Evolutionary conservation across 495 filamentous ascomycete genomes (phyloP), one percentile per base, ranked within the genome.

Genomic region (Penicillium robsamsonii): DNA sequence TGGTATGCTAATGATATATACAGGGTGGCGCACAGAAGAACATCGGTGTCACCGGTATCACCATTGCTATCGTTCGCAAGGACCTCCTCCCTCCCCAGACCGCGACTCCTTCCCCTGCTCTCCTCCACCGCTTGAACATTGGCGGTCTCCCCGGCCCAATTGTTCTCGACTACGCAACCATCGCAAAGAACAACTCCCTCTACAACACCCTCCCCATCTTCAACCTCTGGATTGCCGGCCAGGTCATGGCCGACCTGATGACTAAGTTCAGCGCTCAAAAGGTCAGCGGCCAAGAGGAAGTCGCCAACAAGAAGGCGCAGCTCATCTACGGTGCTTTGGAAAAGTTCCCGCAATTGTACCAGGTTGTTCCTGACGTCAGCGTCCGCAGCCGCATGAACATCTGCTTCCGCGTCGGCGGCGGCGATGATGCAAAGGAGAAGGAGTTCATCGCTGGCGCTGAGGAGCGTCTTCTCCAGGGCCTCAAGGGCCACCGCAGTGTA

Each of bases 121-220:
- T 90, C 49, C 72, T 96, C 54, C 81, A 91, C 51, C 79, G 84
- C 44, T 82, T 96, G n/a, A 67, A 70, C 51, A 67, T 70, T 18
- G 70, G 70, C 38, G 84, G 84, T 11, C 76, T 96, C 20, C 88
- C 89, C 13, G 82, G 91, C 37, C 86, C 87, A 2, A 80, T 90
- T 8, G 82, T 96, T 38, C 74, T 96, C 41, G 83, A 90, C 69
- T 97, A 92, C 70, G 81, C 87, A 45, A 87, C 81, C 0, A 83
- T 89, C 37, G 87, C 89, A 18, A 92, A 92, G 78, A 91, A 92
- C 72, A 91, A 91, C 75, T 90, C 85, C 58, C 78, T 97, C 50
- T 96, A 96, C 75, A 97, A 96, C 75, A 97, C 93, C 3, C 79
- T 97, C 25, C 90, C 89, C 57, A 96, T 97, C 63, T 96, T 97